phyloP scores from a whole-genome alignment of 2,329 filamentous ascomycete genomes.

The Fusarium foetens region DNA sequence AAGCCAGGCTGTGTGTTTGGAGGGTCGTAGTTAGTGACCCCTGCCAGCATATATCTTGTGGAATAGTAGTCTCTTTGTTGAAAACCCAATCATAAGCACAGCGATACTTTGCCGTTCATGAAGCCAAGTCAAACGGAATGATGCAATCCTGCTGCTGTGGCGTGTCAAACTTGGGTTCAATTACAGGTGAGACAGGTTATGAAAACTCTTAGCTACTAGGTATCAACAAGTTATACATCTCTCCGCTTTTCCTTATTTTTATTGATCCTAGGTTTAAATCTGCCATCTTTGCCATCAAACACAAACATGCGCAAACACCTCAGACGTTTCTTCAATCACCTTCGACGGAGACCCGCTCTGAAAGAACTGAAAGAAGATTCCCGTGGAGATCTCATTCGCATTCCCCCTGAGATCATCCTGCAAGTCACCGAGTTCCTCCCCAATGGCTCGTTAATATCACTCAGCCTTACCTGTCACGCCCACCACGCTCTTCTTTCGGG shows the following conservation, averaged over 20 bases:
- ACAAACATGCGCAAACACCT: not conserved
- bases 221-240: not conserved
- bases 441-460: not conserved
- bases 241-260: not conserved
- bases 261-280: fast-evolving
- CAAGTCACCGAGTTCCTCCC: not conserved
- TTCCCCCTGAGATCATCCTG: slow-evolving; percentile 2
- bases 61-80: not conserved
- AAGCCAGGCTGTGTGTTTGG: not conserved
- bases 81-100: not conserved
- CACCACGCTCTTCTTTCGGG: not conserved
- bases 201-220: not conserved
- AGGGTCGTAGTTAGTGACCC: not conserved
- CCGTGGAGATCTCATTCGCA: not conserved
- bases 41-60: not conserved
- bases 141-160: not conserved
- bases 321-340: not conserved
- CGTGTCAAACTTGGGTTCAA: not conserved
- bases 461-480: slow-evolving; percentile 8
- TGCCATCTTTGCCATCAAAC: fast-evolving
- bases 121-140: not conserved
- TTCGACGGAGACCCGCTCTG: not conserved
- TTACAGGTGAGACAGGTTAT: not conserved
- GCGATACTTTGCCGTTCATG: not conserved
- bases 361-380: not conserved